Evolutionary conservation across 169 alveolate genomes (phyloP), one percentile per base, ranked within the genome.

Genomic region (Besnoitia besnoiti): DNA sequence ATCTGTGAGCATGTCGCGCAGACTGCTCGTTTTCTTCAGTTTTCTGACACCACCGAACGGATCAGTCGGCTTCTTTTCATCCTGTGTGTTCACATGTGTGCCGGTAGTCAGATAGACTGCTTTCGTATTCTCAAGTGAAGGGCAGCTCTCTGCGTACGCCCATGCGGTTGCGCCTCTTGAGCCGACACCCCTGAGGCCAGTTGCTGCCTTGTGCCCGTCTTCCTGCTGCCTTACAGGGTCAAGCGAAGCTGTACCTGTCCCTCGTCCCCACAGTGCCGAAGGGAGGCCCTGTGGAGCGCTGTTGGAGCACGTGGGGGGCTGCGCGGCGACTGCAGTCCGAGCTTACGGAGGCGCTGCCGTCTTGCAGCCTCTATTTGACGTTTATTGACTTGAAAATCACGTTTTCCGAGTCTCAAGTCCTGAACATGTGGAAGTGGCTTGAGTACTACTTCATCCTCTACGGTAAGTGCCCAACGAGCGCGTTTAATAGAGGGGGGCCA

Each of bases 281-380:
- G 47, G 85, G 40, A 12, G 85, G 51, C 27, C 85, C 92, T 33
- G 47, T 87, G 21, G 92, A 55, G 59, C 82, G 92, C 30, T 87
- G 92, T n/a, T 87, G 92, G 92, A 67, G 87, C 62, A 33, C 55
- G 27, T 90, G 88, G 93, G 93, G 93, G 27, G 50, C 39, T 5
- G 39, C 24, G 79, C 89, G 82, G 30, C 79, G 42, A 16, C 40
- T 55, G 79, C 42, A 19, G 51, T 51, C 14, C 24, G 73, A 89
- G 44, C 7, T 0, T 51, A 2, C 49, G 40, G 47, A 44, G 46
- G 27, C 76, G 24, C 50, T 73, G 50, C 89, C 93, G 0, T 76
- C 93, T 12, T 79, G 89, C 82, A 42, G 79, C 21, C 61, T 90
- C 35, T 90, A 50, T 27, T 12, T 90, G 10, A 76, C 88, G 4